Percentiles rank a stretch among this genome's conserved stretches.
Evolutionary conservation across 768 basidiomycete species (phyloP).

Genomic region (Rossbeevera mucosa): DNA sequence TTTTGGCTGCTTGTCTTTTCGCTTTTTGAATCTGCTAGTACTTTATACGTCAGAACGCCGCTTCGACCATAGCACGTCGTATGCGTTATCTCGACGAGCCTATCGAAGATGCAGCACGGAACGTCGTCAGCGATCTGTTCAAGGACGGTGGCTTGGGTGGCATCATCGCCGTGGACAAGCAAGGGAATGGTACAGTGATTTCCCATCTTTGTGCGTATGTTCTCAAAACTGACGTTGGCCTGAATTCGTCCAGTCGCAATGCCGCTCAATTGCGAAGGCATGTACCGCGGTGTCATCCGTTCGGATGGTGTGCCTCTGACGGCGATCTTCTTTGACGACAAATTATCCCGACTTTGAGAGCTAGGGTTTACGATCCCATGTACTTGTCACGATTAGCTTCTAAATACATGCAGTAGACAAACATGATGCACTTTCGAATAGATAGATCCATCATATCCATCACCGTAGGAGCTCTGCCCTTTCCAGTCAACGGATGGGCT

Average conservation of each 20-base stretch:
- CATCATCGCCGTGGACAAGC: conserved; percentile 64
- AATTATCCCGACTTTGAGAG: conserved; percentile 25
- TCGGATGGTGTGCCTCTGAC: conserved; percentile 67
- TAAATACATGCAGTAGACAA: too few species aligned
- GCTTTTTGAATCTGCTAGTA: conserved; percentile 41
- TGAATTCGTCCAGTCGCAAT: conserved; percentile 53
- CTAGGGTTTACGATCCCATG: neutral
- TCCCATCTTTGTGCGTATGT: conserved; percentile 7
- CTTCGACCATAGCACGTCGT: conserved; percentile 60
- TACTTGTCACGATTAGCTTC: too few species aligned
- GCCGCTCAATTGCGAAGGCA: conserved; percentile 72
- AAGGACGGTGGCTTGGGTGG: conserved; percentile 65
- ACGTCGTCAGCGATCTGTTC: conserved; percentile 55
- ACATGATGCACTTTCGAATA: too few species aligned
- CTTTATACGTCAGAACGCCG: conserved; percentile 69
- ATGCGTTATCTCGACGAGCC: conserved; percentile 59
- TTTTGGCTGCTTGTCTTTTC: too few species aligned
- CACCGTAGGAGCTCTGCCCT: too few species aligned
- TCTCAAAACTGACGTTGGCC: neutral
- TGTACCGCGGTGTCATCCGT: conserved; percentile 76
- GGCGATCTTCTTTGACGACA: conserved; percentile 75
- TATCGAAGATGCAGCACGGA: conserved; percentile 48
- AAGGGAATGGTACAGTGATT: conserved; percentile 55
- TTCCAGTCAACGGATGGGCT: too few species aligned
- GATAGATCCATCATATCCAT: too few species aligned